Evolutionary conservation across 176 grass and related monocot species (phyloP).

Genomic region (Bromus sterilis): DNA sequence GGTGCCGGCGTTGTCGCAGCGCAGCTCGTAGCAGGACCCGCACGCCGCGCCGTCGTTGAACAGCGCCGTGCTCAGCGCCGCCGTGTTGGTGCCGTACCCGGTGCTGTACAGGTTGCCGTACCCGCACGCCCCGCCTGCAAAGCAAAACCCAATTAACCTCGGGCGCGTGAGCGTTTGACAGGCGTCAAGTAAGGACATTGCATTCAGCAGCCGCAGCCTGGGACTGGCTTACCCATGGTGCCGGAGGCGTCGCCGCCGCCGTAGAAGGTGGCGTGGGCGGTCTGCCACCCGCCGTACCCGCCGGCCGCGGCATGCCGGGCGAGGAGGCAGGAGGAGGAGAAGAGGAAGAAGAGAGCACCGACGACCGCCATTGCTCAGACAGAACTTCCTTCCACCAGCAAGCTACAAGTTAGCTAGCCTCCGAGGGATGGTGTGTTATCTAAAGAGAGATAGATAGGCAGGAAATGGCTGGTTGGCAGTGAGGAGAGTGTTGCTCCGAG

Average conservation of each 20-base stretch:
- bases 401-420: background rate
- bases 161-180: background rate
- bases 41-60: conserved; percentile 76
- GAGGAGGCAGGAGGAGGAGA: conserved; percentile 14
- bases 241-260: conserved; percentile 84
- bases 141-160: background rate
- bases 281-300: conserved; percentile 53
- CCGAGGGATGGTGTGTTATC: background rate
- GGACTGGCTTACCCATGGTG: conserved; percentile 56
- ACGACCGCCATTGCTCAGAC: conserved; percentile 3
- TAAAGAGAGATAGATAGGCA: background rate
- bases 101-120: conserved; percentile 94
- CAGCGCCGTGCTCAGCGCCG: conserved; percentile 86
- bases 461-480: conserved; percentile 14
- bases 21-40: conserved; percentile 65
- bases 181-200: too few species aligned
- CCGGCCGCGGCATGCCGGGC: conserved; percentile 7
- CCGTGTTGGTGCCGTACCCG: conserved; percentile 87
- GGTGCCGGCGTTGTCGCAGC: conserved; percentile 19
- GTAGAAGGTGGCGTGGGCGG: conserved; percentile 89
- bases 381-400: background rate
- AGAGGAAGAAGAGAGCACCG: conserved; percentile 12
- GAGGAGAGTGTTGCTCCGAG: background rate
- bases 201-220: background rate
- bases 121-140: conserved; percentile 83